phyloP scores from a whole-genome alignment of 106 monocot species.

The Apostasia ramifera region DNA sequence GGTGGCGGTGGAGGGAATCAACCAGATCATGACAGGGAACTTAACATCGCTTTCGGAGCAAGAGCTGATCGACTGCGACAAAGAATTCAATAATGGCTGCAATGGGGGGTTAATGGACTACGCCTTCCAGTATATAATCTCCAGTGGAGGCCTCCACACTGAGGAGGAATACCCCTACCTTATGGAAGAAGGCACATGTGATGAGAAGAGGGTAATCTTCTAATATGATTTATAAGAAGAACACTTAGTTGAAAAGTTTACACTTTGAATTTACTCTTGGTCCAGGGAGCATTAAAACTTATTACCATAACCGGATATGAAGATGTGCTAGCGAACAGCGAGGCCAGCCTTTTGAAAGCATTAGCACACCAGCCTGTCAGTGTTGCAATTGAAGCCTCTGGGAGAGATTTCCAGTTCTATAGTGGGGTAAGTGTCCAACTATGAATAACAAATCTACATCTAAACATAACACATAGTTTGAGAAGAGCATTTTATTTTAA shows the following conservation, averaged over 20 bases:
- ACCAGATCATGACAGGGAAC: slow-evolving; percentile 45
- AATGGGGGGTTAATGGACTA: slow-evolving; percentile 54
- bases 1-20: slow-evolving; percentile 41
- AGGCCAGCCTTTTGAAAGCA: slow-evolving; percentile 35
- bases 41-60: slow-evolving; percentile 46
- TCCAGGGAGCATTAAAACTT: slow-evolving; percentile 14
- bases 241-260: not conserved
- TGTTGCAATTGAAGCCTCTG: slow-evolving; percentile 46
- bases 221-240: not conserved
- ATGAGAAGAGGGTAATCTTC: slow-evolving; percentile 21
- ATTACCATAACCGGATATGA: slow-evolving; percentile 39
- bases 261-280: not conserved
- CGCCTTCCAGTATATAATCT: slow-evolving; percentile 34
- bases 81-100: slow-evolving; percentile 37
- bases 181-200: slow-evolving; percentile 48
- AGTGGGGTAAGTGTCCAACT: slow-evolving; percentile 24
- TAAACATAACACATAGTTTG: too few relatives aligned
- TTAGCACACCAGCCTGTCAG: slow-evolving; percentile 46
- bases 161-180: slow-evolving; percentile 53
- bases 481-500: too few relatives aligned
- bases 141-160: slow-evolving; percentile 29
- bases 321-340: slow-evolving; percentile 46
- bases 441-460: not conserved
- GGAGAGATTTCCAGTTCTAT: slow-evolving; percentile 57
- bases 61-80: slow-evolving; percentile 54